Evolutionary conservation across 306 rosid genomes (phyloP), one percentile per base, ranked within the genome.

Genomic region (Argentina anserina): DNA sequence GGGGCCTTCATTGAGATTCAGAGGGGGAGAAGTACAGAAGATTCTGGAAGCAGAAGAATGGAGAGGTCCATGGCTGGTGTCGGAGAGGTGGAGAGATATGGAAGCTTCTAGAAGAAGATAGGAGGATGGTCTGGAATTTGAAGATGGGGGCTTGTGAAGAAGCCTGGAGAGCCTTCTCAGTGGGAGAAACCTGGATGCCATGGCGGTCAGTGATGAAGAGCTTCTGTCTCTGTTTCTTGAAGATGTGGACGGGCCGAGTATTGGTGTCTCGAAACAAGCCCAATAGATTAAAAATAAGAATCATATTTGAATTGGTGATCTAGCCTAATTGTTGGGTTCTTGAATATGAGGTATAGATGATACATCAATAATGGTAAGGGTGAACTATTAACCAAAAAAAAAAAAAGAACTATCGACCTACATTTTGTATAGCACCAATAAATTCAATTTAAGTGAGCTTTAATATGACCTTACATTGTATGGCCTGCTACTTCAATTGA

Each of bases 171-270:
- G 75, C 77, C 81, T 81, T 73, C 85, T 72, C 69, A 73, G 80
- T 33, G 79, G 70, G 25, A 84, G 75, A 72, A 81, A 46, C 75
- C 77, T 91, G 60, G 91, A 74, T 61, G 87, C 87, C 97, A 91
- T 56, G 11, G 73, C 69, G 2, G 40, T 18, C 65, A 66, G 70
- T 33, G n/a, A n/a, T 33, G 20, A 53, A 33, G 55, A 26, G 67
- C 41, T 20, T 3, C 4, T 29, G 28, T 33, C 78, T 2, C 5
- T 26, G 13, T 25, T 47, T 53, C 36, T 21, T 41, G 47, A 36
- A 11, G 34, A 75, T 20, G 14, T 8, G 1, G 18, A 7, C 55
- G 29, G 58, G 31, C 31, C 21, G 40, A 0, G 6, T 28, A 14
- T 3, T 15, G 9, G 12, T 7, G 25, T 6, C 13, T 14, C 1